Evolutionary conservation across 106 monocot species (phyloP), one percentile per base, ranked within the genome.

Genomic region (Iris macrosiphon): DNA sequence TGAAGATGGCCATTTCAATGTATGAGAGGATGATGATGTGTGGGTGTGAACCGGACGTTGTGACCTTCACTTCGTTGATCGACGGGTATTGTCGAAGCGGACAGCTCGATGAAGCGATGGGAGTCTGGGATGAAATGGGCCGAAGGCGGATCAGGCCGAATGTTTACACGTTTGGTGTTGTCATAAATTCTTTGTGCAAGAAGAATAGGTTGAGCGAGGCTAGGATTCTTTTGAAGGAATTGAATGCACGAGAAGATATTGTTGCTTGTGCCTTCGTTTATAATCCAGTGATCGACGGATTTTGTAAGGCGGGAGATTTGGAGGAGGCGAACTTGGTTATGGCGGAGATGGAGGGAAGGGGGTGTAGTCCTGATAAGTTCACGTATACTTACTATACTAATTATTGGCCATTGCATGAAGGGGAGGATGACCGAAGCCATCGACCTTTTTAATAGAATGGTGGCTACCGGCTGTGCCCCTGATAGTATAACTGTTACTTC

Each of bases 371-470:
- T 40, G 92, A 92, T 59, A 87, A 79, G 40, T 66, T 73, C 52
- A 92, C 79, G 6, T 92, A 82, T 44, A 92, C 92, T 23, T 44
- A 92, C 92, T 23, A 79, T 87, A 56, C 49, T 92, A 31, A 92
- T 92, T 4, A 79, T 92, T 61, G 92, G 92, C 15, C 76, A 87
- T 47, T 92, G 86, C 55, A 82, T 92, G 82, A 82, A 79, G 45
- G 86, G 92, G 12, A 86, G 73, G 61, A 76, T 79, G 63, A 13
- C 50, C 4, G 92, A 92, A 29, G 92, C 92, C 8, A 59, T 87
- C 35, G 20, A 30, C n/a, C 44, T 87, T 61, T 92, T 79, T 57
- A 23, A 73, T 9, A 82, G 54, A 62, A 92, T 92, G 92, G 46
- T 56, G 21, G 54, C 40, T 40, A 44, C 42, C 22, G 79, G 92